Conservation (phyloP, 2,329 filamentous ascomycete genomes). For the Capronia americana region DNA sequence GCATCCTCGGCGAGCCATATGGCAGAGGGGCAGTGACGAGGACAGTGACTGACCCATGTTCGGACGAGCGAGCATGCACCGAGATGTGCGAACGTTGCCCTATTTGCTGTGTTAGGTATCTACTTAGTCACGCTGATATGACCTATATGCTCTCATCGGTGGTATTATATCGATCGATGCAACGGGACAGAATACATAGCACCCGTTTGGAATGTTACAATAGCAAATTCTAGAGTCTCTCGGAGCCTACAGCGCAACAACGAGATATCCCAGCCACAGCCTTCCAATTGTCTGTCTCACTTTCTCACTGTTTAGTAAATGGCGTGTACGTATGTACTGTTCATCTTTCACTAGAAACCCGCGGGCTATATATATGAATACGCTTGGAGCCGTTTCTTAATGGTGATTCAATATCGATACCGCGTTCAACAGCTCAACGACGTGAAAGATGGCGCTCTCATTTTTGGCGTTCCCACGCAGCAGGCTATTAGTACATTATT, state of each 20-base stretch:
- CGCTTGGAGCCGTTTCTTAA: too few relatives aligned
- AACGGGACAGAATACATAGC: not conserved
- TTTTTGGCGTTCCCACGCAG: too few relatives aligned
- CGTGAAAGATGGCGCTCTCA: too few relatives aligned
- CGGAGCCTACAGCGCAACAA: not conserved
- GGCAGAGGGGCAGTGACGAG: not conserved
- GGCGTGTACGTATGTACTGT: too few relatives aligned
- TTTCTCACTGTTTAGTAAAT: too few relatives aligned
- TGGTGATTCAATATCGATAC: too few relatives aligned
- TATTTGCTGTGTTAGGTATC: not conserved
- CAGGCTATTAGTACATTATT: too few relatives aligned
- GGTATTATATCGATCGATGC: not conserved
- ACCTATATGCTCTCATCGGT: not conserved
- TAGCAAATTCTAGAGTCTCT: not conserved
- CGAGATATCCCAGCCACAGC: not conserved
- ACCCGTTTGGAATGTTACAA: not conserved
- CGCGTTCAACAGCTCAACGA: too few relatives aligned
- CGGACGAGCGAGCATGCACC: not conserved
- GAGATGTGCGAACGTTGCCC: not conserved
- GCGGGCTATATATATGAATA: too few relatives aligned
- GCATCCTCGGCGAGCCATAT: not conserved
- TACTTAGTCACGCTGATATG: not conserved
- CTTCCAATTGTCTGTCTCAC: not conserved
- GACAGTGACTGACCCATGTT: not conserved
- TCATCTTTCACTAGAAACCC: too few relatives aligned